These are phyloP conservation scores for Epichloe sibirici DNA, from an alignment of 2,329 filamentous ascomycete genomes.

Conservation along the genomic window DNA sequence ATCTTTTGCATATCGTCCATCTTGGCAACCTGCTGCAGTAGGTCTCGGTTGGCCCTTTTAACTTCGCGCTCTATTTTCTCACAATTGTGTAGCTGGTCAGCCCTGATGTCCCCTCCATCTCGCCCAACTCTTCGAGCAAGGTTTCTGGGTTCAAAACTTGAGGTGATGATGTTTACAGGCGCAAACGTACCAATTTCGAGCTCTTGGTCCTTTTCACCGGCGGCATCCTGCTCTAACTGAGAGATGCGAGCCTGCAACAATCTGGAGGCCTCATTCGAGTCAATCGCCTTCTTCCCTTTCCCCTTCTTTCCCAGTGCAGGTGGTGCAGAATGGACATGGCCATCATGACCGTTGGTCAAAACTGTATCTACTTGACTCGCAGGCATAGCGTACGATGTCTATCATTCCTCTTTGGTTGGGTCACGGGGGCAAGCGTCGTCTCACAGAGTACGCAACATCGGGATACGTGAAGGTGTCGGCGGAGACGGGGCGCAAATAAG, in stretches of 20 bases:
- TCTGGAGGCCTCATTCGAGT: conserved; percentile 83
- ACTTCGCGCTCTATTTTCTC: conserved; percentile 66
- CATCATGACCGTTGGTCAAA: conserved; percentile 30
- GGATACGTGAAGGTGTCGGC: background rate
- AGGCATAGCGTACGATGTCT: conserved; percentile 22
- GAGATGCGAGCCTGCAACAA: conserved; percentile 87
- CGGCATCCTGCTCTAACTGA: conserved; percentile 85
- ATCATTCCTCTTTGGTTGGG: conserved; percentile 6
- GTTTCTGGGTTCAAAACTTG: background rate
- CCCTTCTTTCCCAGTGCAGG: conserved; percentile 53
- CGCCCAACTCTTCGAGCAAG: background rate
- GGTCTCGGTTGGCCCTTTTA: conserved; percentile 82
- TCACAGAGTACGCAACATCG: conserved; percentile 5
- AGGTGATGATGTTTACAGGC: background rate
- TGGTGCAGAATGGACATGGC: conserved; percentile 24
- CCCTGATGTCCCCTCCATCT: background rate
- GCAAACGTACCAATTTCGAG: conserved; percentile 68
- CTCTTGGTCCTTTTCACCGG: conserved; percentile 90
- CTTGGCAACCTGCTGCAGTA: conserved; percentile 78
- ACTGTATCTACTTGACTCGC: conserved; percentile 28
- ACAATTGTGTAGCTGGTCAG: conserved; percentile 2
- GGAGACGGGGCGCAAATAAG: background rate
- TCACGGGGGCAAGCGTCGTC: conserved; percentile 8
- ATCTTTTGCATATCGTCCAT: conserved; percentile 88
- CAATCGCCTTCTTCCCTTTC: conserved; percentile 73